These are phyloP conservation scores for Aspergillus pseudotamarii DNA, from an alignment of 2,329 filamentous ascomycete genomes.

Conservation along the genomic window DNA sequence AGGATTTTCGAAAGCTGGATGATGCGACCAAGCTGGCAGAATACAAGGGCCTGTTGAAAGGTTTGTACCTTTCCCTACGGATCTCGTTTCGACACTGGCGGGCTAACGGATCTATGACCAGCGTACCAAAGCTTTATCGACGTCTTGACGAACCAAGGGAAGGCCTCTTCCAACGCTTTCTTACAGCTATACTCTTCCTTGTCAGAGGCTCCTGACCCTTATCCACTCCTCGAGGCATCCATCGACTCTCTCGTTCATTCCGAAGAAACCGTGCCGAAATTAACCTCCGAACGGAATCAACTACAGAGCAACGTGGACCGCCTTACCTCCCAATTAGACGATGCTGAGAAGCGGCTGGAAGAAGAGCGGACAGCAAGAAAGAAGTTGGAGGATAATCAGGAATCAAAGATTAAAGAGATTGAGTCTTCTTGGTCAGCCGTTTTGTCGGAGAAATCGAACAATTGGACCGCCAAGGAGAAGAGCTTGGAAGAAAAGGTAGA, in stretches of 20 bases:
- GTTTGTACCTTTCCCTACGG: conserved; percentile 46
- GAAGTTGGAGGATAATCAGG: conserved; percentile 74
- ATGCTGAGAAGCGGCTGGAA: conserved; percentile 78
- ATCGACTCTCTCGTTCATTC: conserved; percentile 91
- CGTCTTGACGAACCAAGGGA: conserved; percentile 92
- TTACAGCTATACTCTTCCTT: conserved; percentile 89
- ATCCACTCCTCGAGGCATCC: conserved; percentile 92
- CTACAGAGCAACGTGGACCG: conserved; percentile 77
- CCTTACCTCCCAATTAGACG: conserved; percentile 79
- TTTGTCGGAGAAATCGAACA: conserved; percentile 88
- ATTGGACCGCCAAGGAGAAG: conserved; percentile 94
- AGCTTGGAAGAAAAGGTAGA: conserved; percentile 90
- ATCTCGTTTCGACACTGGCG: not conserved
- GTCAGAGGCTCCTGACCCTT: conserved; percentile 94
- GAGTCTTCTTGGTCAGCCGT: conserved; percentile 89
- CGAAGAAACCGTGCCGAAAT: conserved; percentile 87
- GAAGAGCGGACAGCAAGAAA: conserved; percentile 73
- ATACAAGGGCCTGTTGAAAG: conserved; percentile 86
- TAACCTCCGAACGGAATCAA: conserved; percentile 85
- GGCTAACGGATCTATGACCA: conserved; percentile 40
- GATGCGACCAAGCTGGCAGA: conserved; percentile 84
- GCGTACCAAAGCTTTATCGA: conserved; percentile 98
- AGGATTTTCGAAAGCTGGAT: conserved; percentile 93
- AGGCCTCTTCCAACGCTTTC: conserved; percentile 90
- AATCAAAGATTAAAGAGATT: conserved; percentile 82